These are phyloP conservation scores for Rhizopus delemar DNA, from an alignment of 371 early-diverging fungal genomes.

Conservation along the genomic window DNA sequence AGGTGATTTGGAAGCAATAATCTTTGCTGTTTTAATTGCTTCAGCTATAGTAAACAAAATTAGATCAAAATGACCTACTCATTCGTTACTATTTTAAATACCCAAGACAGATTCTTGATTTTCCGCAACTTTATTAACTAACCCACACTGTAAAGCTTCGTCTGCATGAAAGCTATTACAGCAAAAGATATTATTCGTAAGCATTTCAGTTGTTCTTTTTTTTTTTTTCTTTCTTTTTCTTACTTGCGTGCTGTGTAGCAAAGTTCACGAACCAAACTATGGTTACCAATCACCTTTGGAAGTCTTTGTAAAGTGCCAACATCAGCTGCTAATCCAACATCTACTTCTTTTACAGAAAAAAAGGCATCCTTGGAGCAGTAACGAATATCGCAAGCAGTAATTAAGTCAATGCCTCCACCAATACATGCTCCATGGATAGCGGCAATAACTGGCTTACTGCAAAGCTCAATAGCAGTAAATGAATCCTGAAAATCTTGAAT, in stretches of 20 bases:
- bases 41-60: slow-evolving; percentile 33
- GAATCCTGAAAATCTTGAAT: slow-evolving; percentile 67
- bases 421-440: slow-evolving; percentile 88
- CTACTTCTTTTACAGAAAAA: slow-evolving; percentile 91
- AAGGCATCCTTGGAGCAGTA: slow-evolving; percentile 76
- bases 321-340: slow-evolving; percentile 89
- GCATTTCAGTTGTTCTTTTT: neutral
- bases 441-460: slow-evolving; percentile 87
- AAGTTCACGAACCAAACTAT: slow-evolving; percentile 87
- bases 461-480: slow-evolving; percentile 78
- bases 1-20: slow-evolving; percentile 91
- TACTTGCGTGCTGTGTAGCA: slow-evolving; percentile 82
- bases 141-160: slow-evolving; percentile 82
- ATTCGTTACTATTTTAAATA: neutral
- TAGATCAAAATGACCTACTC: neutral
- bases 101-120: slow-evolving; percentile 54
- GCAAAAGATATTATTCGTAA: neutral
- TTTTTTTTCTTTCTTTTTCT: slow-evolving; percentile 15
- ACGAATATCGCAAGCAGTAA: slow-evolving; percentile 92
- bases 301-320: slow-evolving; percentile 92
- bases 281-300: slow-evolving; percentile 92
- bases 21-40: slow-evolving; percentile 70
- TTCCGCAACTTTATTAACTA: slow-evolving; percentile 71
- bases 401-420: slow-evolving; percentile 89
- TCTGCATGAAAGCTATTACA: slow-evolving; percentile 57